Evolutionary conservation across 129 eudicot genomes (phyloP).

Genomic region (Flaveria robusta): DNA sequence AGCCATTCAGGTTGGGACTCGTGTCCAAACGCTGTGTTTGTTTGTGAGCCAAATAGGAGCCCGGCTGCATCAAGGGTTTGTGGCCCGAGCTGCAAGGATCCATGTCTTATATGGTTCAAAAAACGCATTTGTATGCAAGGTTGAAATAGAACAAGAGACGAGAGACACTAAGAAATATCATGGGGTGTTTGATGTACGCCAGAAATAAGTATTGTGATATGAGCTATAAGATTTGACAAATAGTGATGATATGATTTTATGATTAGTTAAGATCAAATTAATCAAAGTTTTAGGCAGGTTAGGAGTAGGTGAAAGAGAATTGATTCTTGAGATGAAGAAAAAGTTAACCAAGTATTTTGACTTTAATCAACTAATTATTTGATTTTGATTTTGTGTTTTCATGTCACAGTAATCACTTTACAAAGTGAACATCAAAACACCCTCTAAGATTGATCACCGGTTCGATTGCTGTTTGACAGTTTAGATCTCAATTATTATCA

Average conservation of each 20-base stretch:
- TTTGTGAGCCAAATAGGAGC: conserved; percentile 65
- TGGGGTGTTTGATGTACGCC: neutral
- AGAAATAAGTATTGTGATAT: neutral
- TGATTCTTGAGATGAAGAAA: neutral
- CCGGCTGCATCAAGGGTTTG: conserved; percentile 66
- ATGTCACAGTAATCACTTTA: conserved; percentile 2
- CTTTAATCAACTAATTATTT: neutral
- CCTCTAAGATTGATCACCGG: neutral
- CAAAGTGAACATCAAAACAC: neutral
- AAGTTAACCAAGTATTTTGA: neutral
- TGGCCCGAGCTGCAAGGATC: conserved; percentile 54
- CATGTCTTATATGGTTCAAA: neutral
- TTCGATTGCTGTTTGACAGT: neutral
- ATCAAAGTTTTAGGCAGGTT: neutral
- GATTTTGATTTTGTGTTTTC: neutral
- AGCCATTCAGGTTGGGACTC: conserved; percentile 83
- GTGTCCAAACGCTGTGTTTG: conserved; percentile 61
- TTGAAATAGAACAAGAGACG: neutral
- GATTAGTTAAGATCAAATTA: neutral
- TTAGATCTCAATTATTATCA: neutral
- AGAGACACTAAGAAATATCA: neutral
- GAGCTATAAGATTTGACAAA: conserved; percentile 7
- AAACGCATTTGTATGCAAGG: neutral
- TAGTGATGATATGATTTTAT: conserved; percentile 3
- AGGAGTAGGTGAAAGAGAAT: neutral